These are phyloP conservation scores for Alternaria viburni DNA, from an alignment of 2,329 filamentous ascomycete genomes.

Conservation along the genomic window DNA sequence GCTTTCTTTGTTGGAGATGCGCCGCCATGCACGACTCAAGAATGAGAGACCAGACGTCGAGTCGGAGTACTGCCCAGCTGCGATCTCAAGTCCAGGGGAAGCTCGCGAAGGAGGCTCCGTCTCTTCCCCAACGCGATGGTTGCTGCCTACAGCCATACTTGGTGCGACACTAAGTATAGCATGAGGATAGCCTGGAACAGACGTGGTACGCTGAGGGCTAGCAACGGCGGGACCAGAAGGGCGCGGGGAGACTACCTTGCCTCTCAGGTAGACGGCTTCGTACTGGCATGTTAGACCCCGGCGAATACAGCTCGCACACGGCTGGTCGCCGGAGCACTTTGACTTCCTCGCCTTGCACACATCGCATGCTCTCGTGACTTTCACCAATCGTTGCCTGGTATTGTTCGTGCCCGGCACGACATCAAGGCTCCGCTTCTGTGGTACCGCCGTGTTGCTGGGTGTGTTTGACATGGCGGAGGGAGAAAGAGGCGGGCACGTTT, in stretches of 20 bases:
- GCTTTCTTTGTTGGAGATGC: slow-evolving; percentile 65
- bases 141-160: not conserved
- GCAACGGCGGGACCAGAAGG: not conserved
- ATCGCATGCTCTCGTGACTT: slow-evolving; percentile 41
- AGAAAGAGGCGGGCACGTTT: not conserved
- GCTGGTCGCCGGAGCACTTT: slow-evolving; percentile 37
- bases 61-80: slow-evolving; percentile 61
- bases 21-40: slow-evolving; percentile 71
- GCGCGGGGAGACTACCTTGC: slow-evolving; percentile 30
- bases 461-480: not conserved
- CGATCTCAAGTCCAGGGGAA: slow-evolving; percentile 59
- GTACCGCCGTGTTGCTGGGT: slow-evolving; percentile 6
- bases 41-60: slow-evolving; percentile 61
- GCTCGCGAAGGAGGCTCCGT: slow-evolving; percentile 26
- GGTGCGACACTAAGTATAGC: not conserved
- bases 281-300: slow-evolving; percentile 29
- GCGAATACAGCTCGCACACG: slow-evolving; percentile 30
- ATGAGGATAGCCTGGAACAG: not conserved
- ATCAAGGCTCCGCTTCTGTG: slow-evolving; percentile 17
- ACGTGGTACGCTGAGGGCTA: not conserved
- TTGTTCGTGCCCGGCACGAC: not conserved
- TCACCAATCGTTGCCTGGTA: slow-evolving; percentile 19
- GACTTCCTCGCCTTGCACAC: slow-evolving; percentile 40
- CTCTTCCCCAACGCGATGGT: not conserved
- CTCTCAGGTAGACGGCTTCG: slow-evolving; percentile 33